phyloP scores from a whole-genome alignment of 202 grass and related monocot genomes.

The Panicum hallii region DNA sequence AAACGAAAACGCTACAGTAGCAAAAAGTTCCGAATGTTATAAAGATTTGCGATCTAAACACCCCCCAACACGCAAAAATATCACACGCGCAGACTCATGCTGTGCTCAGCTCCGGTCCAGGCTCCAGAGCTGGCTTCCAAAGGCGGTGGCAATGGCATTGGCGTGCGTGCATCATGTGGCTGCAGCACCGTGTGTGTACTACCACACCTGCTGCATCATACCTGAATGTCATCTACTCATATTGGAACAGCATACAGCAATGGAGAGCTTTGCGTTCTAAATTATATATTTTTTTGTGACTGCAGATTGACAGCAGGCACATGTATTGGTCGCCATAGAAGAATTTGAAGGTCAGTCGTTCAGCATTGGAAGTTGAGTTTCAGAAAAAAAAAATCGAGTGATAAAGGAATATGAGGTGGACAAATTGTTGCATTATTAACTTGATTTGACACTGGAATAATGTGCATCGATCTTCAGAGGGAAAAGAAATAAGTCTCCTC shows the following conservation, averaged over 20 bases:
- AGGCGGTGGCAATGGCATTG: neutral
- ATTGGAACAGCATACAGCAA: neutral
- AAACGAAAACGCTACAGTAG: too few relatives aligned
- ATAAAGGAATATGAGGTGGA: neutral
- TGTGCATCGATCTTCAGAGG: neutral
- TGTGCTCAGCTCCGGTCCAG: neutral
- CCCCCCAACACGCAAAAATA: neutral
- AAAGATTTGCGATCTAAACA: too few relatives aligned
- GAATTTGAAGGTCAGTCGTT: neutral
- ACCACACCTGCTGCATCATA: too few relatives aligned
- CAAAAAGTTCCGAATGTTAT: too few relatives aligned
- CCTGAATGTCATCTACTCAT: neutral
- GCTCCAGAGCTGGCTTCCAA: neutral
- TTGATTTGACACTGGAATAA: conserved; percentile 23
- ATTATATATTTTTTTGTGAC: too few relatives aligned
- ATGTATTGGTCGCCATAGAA: neutral
- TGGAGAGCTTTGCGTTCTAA: neutral
- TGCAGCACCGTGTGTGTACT: neutral
- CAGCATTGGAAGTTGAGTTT: neutral
- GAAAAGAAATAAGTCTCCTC: neutral
- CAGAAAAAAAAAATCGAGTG: neutral
- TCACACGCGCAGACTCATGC: neutral
- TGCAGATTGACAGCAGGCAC: neutral
- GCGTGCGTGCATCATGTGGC: neutral
- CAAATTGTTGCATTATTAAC: neutral